Conservation (phyloP, 352 stramenopile genomes). For the Pythium angustatum region DNA sequence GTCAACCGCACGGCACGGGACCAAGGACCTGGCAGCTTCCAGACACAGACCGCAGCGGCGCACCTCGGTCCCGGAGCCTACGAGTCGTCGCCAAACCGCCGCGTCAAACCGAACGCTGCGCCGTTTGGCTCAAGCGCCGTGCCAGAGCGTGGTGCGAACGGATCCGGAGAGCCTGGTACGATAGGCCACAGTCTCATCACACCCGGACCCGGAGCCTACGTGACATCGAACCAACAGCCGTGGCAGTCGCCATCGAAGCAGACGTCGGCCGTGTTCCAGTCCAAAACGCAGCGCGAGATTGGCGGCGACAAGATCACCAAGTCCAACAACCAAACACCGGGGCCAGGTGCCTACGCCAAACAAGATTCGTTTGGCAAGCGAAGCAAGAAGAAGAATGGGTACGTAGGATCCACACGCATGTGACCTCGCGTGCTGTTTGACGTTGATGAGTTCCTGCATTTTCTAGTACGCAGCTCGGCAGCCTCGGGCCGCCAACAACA, state of each 20-base stretch:
- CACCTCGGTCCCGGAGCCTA: conserved; percentile 64
- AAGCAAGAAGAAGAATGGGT: conserved; percentile 40
- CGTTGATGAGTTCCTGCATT: too few species aligned
- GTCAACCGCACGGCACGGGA: conserved; percentile 68
- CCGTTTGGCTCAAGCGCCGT: conserved; percentile 60
- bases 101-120: conserved; percentile 53
- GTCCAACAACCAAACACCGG: conserved; percentile 41
- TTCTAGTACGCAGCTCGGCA: conserved; percentile 25
- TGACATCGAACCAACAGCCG: conserved; percentile 36
- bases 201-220: conserved; percentile 57
- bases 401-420: too few species aligned
- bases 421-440: too few species aligned
- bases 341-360: conserved; percentile 60
- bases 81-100: conserved; percentile 42
- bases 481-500: conserved; percentile 32
- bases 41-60: conserved; percentile 20
- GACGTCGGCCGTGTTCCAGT: conserved; percentile 51
- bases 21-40: conserved; percentile 42
- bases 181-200: conserved; percentile 49
- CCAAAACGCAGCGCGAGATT: conserved; percentile 52
- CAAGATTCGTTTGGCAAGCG: conserved; percentile 47
- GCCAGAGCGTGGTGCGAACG: conserved; percentile 43
- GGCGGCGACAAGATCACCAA: conserved; percentile 36
- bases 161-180: conserved; percentile 20
- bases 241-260: conserved; percentile 64